Base-by-base conservation (phyloP, 352 stramenopile genomes). In the Globisporangium yorkense region DNA sequence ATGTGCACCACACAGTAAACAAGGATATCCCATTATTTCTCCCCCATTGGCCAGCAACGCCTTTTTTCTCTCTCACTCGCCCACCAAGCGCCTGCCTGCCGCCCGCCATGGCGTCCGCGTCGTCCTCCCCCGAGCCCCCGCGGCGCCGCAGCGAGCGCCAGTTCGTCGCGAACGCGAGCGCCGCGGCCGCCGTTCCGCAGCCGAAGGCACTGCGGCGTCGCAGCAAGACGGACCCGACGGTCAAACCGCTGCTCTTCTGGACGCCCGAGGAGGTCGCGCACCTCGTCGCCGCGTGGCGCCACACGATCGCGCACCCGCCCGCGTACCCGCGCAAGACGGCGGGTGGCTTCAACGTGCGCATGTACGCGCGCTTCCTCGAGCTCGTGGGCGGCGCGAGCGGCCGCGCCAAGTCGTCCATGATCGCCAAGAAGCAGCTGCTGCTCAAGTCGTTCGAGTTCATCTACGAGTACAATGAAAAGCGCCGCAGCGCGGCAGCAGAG, bases 361-460 rank as follows among this genome's bases (percentile, higher is more conserved):
- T 62, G 12, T 62, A 57, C 27, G 18, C 20, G 20, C 56, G 56
- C 27, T 62, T 62, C 20, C 13, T 52, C 3, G 49, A 55, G 31
- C 50, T 62, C 40, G 45, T 16, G 4, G 56, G 56, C n/a, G 56
- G 56, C 27, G 51, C 47, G 18, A 52, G 39, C 15, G 20, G 24
- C 13, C 56, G 56, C 29, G 49, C 46, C 27, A 40, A 56, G n/a
- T 29, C 51, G 39, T 56, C 56, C 7, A 40, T 51, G 41, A 51
- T 57, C 18, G 51, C 20, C 16, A 62, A 62, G 56, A 62, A 62
- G 29, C 56, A 62, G 56, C 50, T 62, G 13, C 43, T 62, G 10
- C 56, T 52, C 49, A 51, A 57, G 40, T 62, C 57, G 49, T 62
- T 52, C 31, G 39, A 57, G 49, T 62, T 62, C 50, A 62, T 62